phyloP scores from a whole-genome alignment of 73 alveolate species.

The Blepharisma japonicum region DNA sequence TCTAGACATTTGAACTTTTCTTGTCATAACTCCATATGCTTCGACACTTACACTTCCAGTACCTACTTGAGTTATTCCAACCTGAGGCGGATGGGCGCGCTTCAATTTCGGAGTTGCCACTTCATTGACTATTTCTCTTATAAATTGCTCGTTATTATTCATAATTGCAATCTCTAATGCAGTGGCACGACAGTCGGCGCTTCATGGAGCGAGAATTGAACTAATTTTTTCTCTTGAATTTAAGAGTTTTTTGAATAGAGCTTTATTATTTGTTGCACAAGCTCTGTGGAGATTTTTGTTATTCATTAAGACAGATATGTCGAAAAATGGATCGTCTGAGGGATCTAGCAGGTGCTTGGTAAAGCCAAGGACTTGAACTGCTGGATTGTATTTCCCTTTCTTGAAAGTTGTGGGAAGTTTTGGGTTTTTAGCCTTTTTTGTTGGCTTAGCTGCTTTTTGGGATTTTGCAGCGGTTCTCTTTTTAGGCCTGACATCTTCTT shows the following conservation, averaged over 20 bases:
- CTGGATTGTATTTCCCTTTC: conserved; percentile 14
- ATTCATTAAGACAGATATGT: conserved; percentile 20
- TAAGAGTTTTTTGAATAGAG: neutral
- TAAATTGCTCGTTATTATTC: conserved; percentile 62
- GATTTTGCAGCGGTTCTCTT: neutral
- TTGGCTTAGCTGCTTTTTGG: neutral
- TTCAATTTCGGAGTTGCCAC: conserved; percentile 41
- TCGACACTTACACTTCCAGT: conserved; percentile 77
- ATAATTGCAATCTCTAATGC: conserved; percentile 71
- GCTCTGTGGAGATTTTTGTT: conserved; percentile 44
- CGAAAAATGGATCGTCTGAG: neutral
- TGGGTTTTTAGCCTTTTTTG: neutral
- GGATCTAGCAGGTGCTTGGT: conserved; percentile 22
- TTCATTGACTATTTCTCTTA: conserved; percentile 61
- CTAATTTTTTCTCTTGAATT: conserved; percentile 32
- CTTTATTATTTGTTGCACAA: neutral
- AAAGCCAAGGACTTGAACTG: conserved; percentile 6
- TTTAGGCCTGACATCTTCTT: neutral
- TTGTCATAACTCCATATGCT: conserved; percentile 86
- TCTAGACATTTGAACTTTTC: conserved; percentile 88
- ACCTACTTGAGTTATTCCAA: conserved; percentile 66
- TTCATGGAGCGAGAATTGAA: conserved; percentile 66
- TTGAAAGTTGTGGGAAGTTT: neutral
- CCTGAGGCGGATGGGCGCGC: conserved; percentile 47
- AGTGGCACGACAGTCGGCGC: conserved; percentile 60